phyloP scores from a whole-genome alignment of 2,329 filamentous ascomycete genomes.

The Colletotrichum phormii region DNA sequence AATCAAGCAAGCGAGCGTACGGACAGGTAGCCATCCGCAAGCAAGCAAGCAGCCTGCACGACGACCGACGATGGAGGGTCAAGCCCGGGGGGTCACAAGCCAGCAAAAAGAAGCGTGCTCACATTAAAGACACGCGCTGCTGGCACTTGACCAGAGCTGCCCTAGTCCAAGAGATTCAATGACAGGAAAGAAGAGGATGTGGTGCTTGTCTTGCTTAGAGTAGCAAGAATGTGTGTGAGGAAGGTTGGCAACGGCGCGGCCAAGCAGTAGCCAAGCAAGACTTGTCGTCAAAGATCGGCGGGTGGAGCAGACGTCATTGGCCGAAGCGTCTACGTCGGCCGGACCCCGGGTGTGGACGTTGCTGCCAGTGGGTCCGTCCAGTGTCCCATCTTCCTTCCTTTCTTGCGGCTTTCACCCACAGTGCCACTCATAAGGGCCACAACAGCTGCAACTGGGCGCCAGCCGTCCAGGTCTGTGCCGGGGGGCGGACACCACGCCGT shows the following conservation, averaged over 20 bases:
- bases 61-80: not conserved
- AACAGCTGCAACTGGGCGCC: too few relatives aligned
- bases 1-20: not conserved
- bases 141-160: slow-evolving; percentile 27
- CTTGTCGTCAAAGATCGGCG: slow-evolving; percentile 37
- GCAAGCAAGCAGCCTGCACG: not conserved
- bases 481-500: not conserved
- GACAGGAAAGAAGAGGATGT: not conserved
- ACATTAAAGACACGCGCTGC: slow-evolving; percentile 6
- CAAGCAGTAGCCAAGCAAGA: slow-evolving; percentile 29
- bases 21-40: not conserved
- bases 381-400: not conserved
- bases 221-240: not conserved
- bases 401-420: not conserved
- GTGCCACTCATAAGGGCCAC: too few relatives aligned
- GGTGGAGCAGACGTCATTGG: slow-evolving; percentile 35
- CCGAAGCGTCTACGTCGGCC: slow-evolving; percentile 30
- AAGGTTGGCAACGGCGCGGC: slow-evolving; percentile 25
- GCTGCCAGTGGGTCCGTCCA: slow-evolving; percentile 1
- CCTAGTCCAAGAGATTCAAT: not conserved
- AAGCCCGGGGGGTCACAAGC: slow-evolving; percentile 4
- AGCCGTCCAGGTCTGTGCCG: not conserved
- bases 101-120: not conserved
- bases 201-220: slow-evolving; percentile 13
- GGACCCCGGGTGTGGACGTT: slow-evolving; percentile 31